phyloP scores from a whole-genome alignment of 441 rosid genomes.

The Pelargonium australe region DNA sequence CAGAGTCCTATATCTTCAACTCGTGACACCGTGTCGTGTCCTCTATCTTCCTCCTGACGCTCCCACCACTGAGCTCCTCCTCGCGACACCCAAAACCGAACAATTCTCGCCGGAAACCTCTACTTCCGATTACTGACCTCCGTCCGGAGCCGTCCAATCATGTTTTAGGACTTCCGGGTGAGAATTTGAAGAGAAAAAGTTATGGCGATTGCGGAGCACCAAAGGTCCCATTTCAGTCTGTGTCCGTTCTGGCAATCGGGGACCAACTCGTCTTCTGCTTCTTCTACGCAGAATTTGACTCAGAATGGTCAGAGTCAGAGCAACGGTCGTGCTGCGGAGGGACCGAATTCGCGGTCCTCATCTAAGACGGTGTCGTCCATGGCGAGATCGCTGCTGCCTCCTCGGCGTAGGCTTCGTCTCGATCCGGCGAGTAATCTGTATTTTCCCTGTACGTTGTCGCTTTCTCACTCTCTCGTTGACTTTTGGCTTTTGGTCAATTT shows the following conservation, averaged over 20 bases:
- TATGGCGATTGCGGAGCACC: constrained; percentile 53
- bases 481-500: background rate
- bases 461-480: constrained; percentile 15
- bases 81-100: background rate
- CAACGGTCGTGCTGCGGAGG: constrained; percentile 27
- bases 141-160: background rate
- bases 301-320: constrained; percentile 26
- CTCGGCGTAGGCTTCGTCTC: constrained; percentile 79
- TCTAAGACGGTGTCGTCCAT: constrained; percentile 54
- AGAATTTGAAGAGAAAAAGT: background rate
- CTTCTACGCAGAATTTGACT: constrained; percentile 53
- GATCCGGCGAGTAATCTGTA: constrained; percentile 73
- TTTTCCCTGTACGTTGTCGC: constrained; percentile 56
- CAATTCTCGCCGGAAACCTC: background rate
- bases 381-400: constrained; percentile 78
- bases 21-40: background rate
- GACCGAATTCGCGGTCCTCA: constrained; percentile 28
- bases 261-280: constrained; percentile 39
- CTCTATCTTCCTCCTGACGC: too few species aligned
- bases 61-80: background rate
- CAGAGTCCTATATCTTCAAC: constrained; percentile 5
- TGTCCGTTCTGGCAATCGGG: constrained; percentile 71
- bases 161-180: constrained; percentile 4
- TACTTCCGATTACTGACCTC: background rate
- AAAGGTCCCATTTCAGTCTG: constrained; percentile 38